phyloP scores from a whole-genome alignment of 805 yeast genomes.

The Yamadazyma phyllophila region DNA sequence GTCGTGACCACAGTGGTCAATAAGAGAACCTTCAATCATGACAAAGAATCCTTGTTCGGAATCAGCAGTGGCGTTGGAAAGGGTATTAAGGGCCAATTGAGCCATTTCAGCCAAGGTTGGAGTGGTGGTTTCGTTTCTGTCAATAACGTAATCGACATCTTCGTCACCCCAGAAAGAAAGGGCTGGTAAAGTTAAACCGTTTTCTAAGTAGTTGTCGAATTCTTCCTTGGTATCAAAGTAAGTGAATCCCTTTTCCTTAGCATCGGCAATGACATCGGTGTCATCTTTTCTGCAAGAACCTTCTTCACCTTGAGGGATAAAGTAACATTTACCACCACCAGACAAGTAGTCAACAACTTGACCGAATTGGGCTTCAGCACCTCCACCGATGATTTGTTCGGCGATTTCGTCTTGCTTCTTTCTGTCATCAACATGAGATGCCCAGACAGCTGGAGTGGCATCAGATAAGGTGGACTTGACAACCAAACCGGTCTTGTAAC shows the following conservation, averaged over 20 bases:
- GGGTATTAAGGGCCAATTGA: slow-evolving; percentile 63
- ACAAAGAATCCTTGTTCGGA: slow-evolving; percentile 81
- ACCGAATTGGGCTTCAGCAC: slow-evolving; percentile 54
- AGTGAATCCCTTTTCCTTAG: slow-evolving; percentile 47
- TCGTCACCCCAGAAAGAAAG: slow-evolving; percentile 70
- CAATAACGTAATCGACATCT: slow-evolving; percentile 84
- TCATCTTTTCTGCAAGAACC: slow-evolving; percentile 68
- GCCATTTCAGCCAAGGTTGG: slow-evolving; percentile 85
- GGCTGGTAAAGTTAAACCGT: slow-evolving; percentile 71
- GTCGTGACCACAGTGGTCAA: slow-evolving; percentile 91
- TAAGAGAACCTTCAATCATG: slow-evolving; percentile 84
- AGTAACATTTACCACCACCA: slow-evolving; percentile 91
- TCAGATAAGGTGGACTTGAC: slow-evolving; percentile 92
- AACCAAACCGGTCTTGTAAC: slow-evolving; percentile 83
- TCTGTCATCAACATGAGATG: slow-evolving; percentile 75
- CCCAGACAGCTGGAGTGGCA: slow-evolving; percentile 92
- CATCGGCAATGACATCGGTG: slow-evolving; percentile 64
- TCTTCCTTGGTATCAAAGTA: slow-evolving; percentile 57
- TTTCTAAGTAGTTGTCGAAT: slow-evolving; percentile 54
- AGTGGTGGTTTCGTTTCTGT: slow-evolving; percentile 53
- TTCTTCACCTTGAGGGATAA: slow-evolving; percentile 53
- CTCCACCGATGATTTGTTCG: slow-evolving; percentile 78
- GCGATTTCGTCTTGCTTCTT: slow-evolving; percentile 84
- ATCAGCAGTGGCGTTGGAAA: slow-evolving; percentile 62
- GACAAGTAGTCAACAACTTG: slow-evolving; percentile 77